phyloP scores from a whole-genome alignment of 495 filamentous ascomycete genomes.

The Daldinia concentrica region DNA sequence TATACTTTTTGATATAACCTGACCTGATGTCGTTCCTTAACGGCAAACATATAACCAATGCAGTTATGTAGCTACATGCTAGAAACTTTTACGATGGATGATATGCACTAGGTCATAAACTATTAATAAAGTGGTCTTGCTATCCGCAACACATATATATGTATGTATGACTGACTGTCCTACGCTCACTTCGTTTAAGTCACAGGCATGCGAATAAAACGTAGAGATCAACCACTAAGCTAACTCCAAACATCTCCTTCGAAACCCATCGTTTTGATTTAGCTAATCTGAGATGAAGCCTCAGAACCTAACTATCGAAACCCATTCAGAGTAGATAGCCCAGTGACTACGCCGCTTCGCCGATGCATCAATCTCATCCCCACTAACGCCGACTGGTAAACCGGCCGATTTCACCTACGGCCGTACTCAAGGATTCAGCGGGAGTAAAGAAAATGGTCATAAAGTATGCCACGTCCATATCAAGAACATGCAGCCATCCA shows the following conservation, averaged over 20 bases:
- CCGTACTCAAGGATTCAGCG: not conserved
- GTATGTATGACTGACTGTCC: too few species aligned
- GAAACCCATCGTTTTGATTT: conserved; percentile 15
- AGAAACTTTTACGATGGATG: too few species aligned
- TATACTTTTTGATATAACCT: too few species aligned
- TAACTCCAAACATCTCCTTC: not conserved
- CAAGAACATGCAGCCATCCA: conserved; percentile 18
- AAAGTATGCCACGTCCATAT: conserved; percentile 18
- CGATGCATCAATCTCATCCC: conserved; percentile 19
- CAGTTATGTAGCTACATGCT: too few species aligned
- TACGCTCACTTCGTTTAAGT: too few species aligned
- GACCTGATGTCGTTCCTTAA: too few species aligned
- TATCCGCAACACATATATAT: too few species aligned
- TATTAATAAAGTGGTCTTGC: too few species aligned
- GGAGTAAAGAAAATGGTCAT: conserved; percentile 8
- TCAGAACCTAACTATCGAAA: not conserved
- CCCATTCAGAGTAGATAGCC: not conserved
- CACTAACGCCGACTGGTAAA: conserved; percentile 11
- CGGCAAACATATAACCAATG: too few species aligned
- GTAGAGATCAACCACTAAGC: not conserved
- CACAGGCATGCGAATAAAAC: not conserved
- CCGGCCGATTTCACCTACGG: not conserved
- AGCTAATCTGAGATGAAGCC: conserved; percentile 11
- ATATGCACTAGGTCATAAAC: too few species aligned
- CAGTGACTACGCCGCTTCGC: conserved; percentile 11